Conservation (phyloP, 192 early-diverging fungal genomes). For the Coemansia reversa region DNA sequence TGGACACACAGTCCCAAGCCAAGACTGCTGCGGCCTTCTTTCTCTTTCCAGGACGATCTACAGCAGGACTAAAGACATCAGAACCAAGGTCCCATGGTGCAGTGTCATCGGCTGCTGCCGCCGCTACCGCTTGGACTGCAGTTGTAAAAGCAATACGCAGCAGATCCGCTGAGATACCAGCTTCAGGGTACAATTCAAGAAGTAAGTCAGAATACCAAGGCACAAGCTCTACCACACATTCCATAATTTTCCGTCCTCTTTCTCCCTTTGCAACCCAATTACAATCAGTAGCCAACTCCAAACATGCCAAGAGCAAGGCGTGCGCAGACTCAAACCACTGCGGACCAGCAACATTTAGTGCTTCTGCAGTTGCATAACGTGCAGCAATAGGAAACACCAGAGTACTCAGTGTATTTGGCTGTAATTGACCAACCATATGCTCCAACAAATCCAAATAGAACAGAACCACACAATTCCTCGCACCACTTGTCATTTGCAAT, state of each 20-base stretch:
- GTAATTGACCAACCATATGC: conserved; percentile 15
- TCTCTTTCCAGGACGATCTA: no score
- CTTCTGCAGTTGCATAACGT: conserved; percentile 10
- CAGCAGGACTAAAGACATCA: no score
- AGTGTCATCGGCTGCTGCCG: no score
- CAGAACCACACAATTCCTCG: conserved; percentile 15
- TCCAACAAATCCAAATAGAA: conserved; percentile 45
- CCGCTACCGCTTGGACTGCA: conserved; percentile 3
- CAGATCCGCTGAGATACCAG: conserved; percentile 18
- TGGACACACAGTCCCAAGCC: conserved; percentile 10
- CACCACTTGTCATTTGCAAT: not conserved
- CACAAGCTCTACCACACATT: conserved; percentile 4
- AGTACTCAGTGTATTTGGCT: not conserved
- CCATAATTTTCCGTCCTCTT: not conserved
- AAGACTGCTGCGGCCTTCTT: not conserved
- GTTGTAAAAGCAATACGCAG: conserved; percentile 35
- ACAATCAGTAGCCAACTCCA: conserved; percentile 12
- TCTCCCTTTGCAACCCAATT: not conserved
- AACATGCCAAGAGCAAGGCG: conserved; percentile 21
- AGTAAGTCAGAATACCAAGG: conserved; percentile 38
- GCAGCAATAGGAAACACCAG: conserved; percentile 29
- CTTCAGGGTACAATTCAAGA: conserved; percentile 17
- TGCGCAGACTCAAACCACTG: conserved; percentile 48
- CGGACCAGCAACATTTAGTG: not conserved
- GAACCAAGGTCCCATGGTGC: no score